These are phyloP conservation scores for Chalciporus chontae DNA, from an alignment of 768 basidiomycete species.

Conservation along the genomic window DNA sequence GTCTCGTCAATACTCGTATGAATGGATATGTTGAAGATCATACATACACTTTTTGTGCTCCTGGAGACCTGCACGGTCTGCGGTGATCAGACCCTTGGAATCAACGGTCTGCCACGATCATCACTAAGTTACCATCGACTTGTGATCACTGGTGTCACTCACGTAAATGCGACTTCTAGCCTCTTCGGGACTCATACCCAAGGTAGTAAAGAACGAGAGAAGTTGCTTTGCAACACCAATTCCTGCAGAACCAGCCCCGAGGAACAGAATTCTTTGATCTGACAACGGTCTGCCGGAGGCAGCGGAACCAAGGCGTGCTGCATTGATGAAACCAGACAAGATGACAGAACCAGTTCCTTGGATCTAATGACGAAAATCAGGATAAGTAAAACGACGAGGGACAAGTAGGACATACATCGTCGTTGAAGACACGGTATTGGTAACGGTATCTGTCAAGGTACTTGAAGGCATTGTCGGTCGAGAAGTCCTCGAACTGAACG, in stretches of 20 bases:
- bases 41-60: slow-evolving; percentile 69
- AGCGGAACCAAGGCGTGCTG: slow-evolving; percentile 56
- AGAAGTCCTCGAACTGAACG: slow-evolving; percentile 78
- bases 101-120: slow-evolving; percentile 55
- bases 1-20: background rate
- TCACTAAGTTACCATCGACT: slow-evolving; percentile 11
- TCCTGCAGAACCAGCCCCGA: slow-evolving; percentile 52
- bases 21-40: background rate
- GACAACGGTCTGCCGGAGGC: slow-evolving; percentile 38
- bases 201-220: slow-evolving; percentile 45
- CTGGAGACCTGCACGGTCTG: slow-evolving; percentile 62
- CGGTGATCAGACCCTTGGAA: slow-evolving; percentile 72
- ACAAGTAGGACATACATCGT: slow-evolving; percentile 50
- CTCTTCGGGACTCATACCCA: slow-evolving; percentile 62
- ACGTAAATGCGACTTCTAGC: slow-evolving; percentile 68
- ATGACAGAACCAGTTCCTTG: slow-evolving; percentile 77
- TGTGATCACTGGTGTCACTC: slow-evolving; percentile 17
- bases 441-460: slow-evolving; percentile 63
- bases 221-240: slow-evolving; percentile 53
- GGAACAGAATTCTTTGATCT: slow-evolving; percentile 56
- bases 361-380: slow-evolving; percentile 36
- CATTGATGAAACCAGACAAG: slow-evolving; percentile 71
- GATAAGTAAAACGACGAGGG: background rate
- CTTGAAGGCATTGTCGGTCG: slow-evolving; percentile 74
- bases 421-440: slow-evolving; percentile 63